These are phyloP conservation scores for Phycomyces nitens DNA, from an alignment of 192 early-diverging fungal genomes.

Conservation along the genomic window DNA sequence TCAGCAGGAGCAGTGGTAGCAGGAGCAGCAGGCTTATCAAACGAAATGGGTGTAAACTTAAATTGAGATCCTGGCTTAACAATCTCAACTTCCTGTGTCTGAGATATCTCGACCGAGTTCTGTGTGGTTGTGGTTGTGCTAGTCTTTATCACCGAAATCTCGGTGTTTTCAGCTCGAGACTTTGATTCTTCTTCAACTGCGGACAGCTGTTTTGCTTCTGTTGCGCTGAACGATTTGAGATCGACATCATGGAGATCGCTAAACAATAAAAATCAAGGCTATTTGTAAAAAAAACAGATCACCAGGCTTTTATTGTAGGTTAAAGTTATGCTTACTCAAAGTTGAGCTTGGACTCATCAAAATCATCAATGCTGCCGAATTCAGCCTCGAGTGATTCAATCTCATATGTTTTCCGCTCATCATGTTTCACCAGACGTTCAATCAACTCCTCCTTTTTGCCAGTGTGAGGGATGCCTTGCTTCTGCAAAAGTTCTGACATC, in stretches of 20 bases:
- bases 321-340: constrained; percentile 30
- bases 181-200: not conserved
- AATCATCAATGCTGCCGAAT: constrained; percentile 32
- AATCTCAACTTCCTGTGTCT: not conserved
- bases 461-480: constrained; percentile 47
- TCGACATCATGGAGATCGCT: constrained; percentile 6
- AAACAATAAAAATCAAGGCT: not conserved
- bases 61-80: constrained; percentile 36
- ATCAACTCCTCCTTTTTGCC: constrained; percentile 70
- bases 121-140: not conserved
- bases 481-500: constrained; percentile 44
- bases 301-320: not conserved
- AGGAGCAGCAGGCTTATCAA: constrained; percentile 24
- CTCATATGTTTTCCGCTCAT: constrained; percentile 40
- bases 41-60: constrained; percentile 37
- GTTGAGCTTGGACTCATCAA: constrained; percentile 30
- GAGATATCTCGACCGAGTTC: not conserved
- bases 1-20: not conserved
- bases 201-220: not conserved
- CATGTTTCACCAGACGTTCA: constrained; percentile 53
- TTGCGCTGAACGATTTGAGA: constrained; percentile 6
- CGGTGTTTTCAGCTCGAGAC: not conserved
- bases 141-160: not conserved
- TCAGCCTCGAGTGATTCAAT: constrained; percentile 27
- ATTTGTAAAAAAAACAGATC: not conserved